A percentile compares a stretch with the other conserved stretches of the same genome.
Conservation (phyloP, 2,329 filamentous ascomycete genomes). For the Penicillium sp. region DNA sequence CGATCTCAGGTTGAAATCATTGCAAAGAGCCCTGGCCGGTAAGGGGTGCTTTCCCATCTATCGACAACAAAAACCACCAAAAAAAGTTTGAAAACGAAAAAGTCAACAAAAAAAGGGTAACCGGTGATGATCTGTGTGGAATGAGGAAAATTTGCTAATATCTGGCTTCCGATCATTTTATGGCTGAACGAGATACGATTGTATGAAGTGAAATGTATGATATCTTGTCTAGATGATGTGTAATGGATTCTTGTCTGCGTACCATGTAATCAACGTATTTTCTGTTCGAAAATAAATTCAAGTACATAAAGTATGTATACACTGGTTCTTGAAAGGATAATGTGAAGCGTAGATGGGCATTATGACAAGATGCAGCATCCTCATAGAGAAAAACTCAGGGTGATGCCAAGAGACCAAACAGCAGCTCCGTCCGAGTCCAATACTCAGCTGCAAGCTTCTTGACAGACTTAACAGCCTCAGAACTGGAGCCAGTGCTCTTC, state of each 20-base stretch:
- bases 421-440: conserved; percentile 74
- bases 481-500: conserved; percentile 50
- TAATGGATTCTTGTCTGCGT: background rate
- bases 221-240: background rate
- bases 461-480: conserved; percentile 53
- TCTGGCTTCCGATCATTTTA: background rate
- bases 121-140: background rate
- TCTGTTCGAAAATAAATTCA: background rate
- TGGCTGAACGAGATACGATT: background rate
- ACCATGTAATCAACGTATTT: background rate
- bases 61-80: background rate
- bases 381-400: background rate
- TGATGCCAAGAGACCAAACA: conserved; percentile 71
- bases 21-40: background rate
- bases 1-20: background rate
- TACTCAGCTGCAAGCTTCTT: conserved; percentile 68
- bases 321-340: background rate
- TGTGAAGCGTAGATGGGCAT: background rate
- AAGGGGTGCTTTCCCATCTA: background rate
- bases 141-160: background rate
- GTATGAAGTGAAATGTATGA: conserved; percentile 3
- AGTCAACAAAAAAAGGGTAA: background rate
- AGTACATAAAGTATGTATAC: background rate
- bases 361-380: background rate
- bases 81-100: background rate